Conservation (phyloP, 768 basidiomycete species). For the Pisolithus microcarpus region DNA sequence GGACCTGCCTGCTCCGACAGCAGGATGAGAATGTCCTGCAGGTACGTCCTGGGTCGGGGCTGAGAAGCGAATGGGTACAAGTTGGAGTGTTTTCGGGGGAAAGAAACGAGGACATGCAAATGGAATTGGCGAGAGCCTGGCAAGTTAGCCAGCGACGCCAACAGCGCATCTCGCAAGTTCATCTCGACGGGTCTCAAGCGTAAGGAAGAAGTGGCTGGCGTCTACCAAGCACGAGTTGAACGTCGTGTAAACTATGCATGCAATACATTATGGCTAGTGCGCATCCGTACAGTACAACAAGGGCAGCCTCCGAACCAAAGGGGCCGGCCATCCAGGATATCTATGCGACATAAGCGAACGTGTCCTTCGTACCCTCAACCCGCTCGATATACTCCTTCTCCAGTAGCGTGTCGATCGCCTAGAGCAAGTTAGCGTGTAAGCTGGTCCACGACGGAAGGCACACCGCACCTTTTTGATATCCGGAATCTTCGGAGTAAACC, state of each 20-base stretch:
- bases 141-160: slow-evolving; percentile 46
- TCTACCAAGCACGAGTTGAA: not conserved
- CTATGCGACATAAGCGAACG: slow-evolving; percentile 37
- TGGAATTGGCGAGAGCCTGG: slow-evolving; percentile 70
- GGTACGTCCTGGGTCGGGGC: slow-evolving; percentile 52
- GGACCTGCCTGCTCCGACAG: slow-evolving; percentile 54
- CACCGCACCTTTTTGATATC: slow-evolving; percentile 86
- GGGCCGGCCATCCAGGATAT: slow-evolving; percentile 1
- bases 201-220: not conserved
- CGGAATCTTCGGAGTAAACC: slow-evolving; percentile 88
- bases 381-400: slow-evolving; percentile 99
- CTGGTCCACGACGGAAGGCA: not conserved
- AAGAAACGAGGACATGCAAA: slow-evolving; percentile 65
- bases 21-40: slow-evolving; percentile 74
- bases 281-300: slow-evolving; percentile 10
- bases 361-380: slow-evolving; percentile 84
- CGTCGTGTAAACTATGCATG: not conserved
- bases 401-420: slow-evolving; percentile 86
- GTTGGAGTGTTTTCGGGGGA: slow-evolving; percentile 56
- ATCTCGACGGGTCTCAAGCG: slow-evolving; percentile 15
- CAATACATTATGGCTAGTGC: slow-evolving; percentile 16
- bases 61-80: slow-evolving; percentile 70
- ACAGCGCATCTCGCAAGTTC: slow-evolving; percentile 56
- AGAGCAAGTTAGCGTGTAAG: slow-evolving; percentile 8
- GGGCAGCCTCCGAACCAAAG: slow-evolving; percentile 8